These are phyloP conservation scores for Chlorella ohadii DNA, from an alignment of 139 green algal species.

Conservation along the genomic window DNA sequence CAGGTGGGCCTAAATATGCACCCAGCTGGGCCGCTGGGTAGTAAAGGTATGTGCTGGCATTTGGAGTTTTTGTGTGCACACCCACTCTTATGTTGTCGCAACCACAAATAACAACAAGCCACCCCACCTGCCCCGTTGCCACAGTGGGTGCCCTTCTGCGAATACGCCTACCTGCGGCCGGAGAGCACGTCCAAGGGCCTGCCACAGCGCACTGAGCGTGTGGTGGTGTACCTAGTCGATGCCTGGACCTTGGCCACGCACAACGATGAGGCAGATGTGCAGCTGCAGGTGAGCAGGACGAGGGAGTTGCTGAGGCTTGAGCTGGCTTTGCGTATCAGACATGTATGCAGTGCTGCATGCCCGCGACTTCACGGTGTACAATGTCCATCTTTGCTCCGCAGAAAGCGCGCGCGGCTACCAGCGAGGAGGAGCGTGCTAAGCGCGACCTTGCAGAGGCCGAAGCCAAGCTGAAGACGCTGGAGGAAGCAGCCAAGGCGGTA, in stretches of 20 bases:
- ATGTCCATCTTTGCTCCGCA: background rate
- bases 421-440: background rate
- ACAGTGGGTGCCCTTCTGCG: conserved; percentile 8
- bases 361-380: background rate
- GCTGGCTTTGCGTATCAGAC: too few species aligned
- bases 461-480: conserved; percentile 3
- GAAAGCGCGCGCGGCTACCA: conserved; percentile 1
- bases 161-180: background rate
- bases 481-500: conserved; percentile 36
- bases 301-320: too few species aligned
- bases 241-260: background rate
- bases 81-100: too few species aligned
- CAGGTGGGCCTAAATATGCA: conserved; percentile 50
- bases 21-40: too few species aligned
- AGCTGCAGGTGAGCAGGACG: conserved; percentile 15
- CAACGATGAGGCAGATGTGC: background rate
- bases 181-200: background rate
- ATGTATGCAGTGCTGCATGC: background rate
- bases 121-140: too few species aligned
- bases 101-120: too few species aligned
- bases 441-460: conserved; percentile 31
- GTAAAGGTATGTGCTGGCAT: too few species aligned
- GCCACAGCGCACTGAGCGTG: background rate
- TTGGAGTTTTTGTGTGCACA: too few species aligned
- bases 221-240: background rate